phyloP scores from a whole-genome alignment of 352 stramenopile genomes.

The Thraustotheca clavata region DNA sequence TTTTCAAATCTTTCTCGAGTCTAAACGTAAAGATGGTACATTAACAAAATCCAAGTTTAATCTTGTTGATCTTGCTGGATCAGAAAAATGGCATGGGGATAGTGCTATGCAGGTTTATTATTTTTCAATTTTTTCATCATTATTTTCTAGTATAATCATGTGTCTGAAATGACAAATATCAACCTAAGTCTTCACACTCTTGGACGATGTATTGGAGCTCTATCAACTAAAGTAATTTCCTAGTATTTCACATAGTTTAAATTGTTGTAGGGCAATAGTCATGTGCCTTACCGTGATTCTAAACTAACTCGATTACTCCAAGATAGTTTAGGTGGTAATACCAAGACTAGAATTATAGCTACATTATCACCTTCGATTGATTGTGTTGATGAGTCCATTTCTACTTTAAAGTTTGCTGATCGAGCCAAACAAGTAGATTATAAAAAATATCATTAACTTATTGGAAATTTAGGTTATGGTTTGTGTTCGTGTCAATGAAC shows the following conservation, averaged over 20 bases:
- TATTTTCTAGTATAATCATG: slow-evolving; percentile 63
- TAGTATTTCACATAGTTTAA: background rate
- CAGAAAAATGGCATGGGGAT: slow-evolving; percentile 88
- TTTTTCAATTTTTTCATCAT: slow-evolving; percentile 29
- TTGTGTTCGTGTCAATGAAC: slow-evolving; percentile 74
- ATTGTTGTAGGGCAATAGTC: slow-evolving; percentile 22
- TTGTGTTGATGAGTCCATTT: slow-evolving; percentile 88
- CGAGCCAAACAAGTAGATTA: slow-evolving; percentile 60
- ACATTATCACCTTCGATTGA: slow-evolving; percentile 79
- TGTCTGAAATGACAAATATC: slow-evolving; percentile 92
- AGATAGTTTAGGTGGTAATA: slow-evolving; percentile 82
- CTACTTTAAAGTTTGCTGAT: slow-evolving; percentile 91
- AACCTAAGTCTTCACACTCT: slow-evolving; percentile 90
- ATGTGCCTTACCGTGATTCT: slow-evolving; percentile 91
- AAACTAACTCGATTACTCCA: slow-evolving; percentile 90
- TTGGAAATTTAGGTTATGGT: slow-evolving; percentile 62
- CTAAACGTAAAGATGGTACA: slow-evolving; percentile 51
- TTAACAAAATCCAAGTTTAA: slow-evolving; percentile 91
- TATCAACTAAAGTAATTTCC: slow-evolving; percentile 37
- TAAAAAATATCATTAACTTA: background rate
- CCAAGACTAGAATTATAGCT: slow-evolving; percentile 88
- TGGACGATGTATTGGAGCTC: slow-evolving; percentile 76
- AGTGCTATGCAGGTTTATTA: slow-evolving; percentile 60
- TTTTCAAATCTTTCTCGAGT: slow-evolving; percentile 81
- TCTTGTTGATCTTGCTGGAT: slow-evolving; percentile 90